These are phyloP conservation scores for Passiflora organensis DNA, from an alignment of 345 rosid genomes.

Conservation along the genomic window DNA sequence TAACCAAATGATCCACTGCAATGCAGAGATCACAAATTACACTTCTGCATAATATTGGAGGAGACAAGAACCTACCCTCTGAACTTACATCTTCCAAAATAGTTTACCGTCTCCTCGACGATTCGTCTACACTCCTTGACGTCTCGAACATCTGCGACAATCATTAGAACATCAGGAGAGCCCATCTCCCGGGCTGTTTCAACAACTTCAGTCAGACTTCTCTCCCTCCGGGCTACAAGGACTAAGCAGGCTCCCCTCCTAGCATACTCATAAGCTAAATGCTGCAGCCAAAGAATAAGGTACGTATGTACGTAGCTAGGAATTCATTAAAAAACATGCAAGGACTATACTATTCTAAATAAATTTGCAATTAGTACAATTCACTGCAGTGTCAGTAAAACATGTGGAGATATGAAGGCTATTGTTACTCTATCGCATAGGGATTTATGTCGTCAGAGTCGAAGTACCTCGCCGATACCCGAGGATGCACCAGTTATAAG, in stretches of 20 bases:
- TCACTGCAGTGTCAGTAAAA: too few relatives aligned
- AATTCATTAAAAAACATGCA: too few relatives aligned
- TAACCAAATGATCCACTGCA: conserved; percentile 25
- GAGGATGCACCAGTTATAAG: conserved; percentile 68
- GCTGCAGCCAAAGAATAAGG: conserved; percentile 21
- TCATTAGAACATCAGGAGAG: conserved; percentile 38
- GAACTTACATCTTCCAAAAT: conserved; percentile 26
- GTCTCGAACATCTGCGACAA: conserved; percentile 20
- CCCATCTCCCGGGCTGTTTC: conserved; percentile 32
- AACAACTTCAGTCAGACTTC: conserved; percentile 40
- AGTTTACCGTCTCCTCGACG: conserved; percentile 16
- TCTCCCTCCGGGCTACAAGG: conserved; percentile 44
- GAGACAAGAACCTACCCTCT: background rate
- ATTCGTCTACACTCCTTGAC: conserved; percentile 14
- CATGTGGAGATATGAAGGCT: too few relatives aligned
- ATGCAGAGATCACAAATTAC: background rate
- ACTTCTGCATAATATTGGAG: background rate
- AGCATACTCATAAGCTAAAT: conserved; percentile 57
- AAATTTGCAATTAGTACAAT: too few relatives aligned
- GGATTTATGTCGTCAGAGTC: background rate
- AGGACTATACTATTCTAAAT: too few relatives aligned
- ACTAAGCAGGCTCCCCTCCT: conserved; percentile 55
- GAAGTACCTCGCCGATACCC: conserved; percentile 54
- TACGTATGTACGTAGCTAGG: too few relatives aligned
- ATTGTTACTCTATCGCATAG: too few relatives aligned